Evolutionary conservation across 148 eudicot species (phyloP), one percentile per base, ranked within the genome.

Genomic region (Dianthus caryophyllus): DNA sequence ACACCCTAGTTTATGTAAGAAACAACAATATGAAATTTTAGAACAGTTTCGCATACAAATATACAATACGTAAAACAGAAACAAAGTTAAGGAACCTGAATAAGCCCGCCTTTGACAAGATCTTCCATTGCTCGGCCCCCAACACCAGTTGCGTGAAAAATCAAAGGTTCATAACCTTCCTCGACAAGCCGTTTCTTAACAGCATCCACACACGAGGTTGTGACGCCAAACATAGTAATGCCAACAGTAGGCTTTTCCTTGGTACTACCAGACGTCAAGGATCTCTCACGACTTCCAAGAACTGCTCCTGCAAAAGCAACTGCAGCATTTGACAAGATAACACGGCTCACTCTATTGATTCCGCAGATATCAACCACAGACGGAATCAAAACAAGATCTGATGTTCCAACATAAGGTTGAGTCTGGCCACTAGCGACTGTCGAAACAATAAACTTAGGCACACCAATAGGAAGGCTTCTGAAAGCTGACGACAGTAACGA

Each of bases 71-170:
- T 31, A 49, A 30, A 27, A 14, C 43, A 21, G 60, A 24, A 26
- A 49, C 7, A 61, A 72, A 33, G 38, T 33, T 33, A 33, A 33
- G 38, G 4, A 33, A 90, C 99, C 97, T 90, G 92, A 73, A 94
- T 88, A 65, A 94, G 78, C 75, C 97, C 97, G 39, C 75, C 90
- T 78, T 75, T 79, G 79, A 94, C 97, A 47, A 94, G 86, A 74
- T 90, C 88, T 75, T 94, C 99, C 99, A 90, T 94, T 21, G 99
- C 97, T 72, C 89, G 83, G 30, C 99, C 99, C 15, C 99, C 99
- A 36, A 94, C 89, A 52, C 99, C 99, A 52, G 99, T 94, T 64
- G 99, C 99, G 77, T 94, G 99, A 68, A 94, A 94, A 73, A 94
- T 86, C 83, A 94, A 73, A 46, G 93, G 75, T 77, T 94, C 99